Evolutionary conservation across 2,329 filamentous ascomycete genomes (phyloP).

Genomic region (Zymoseptoria brevis): DNA sequence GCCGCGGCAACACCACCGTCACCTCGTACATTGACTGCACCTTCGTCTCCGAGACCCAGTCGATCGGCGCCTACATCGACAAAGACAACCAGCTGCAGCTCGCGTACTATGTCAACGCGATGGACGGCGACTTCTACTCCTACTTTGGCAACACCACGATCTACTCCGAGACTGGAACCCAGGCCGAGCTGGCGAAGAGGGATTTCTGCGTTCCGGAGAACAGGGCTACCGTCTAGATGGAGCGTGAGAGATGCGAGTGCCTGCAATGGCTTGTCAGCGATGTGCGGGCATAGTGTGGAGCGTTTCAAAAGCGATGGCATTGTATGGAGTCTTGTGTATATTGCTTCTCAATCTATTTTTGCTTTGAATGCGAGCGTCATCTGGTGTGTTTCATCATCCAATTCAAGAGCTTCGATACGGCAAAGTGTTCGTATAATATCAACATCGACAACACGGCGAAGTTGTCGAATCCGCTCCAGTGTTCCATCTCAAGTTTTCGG

Average conservation of each 20-base stretch:
- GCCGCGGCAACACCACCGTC: conserved; percentile 8
- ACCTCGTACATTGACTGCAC: conserved; percentile 18
- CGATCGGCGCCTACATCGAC: conserved; percentile 15
- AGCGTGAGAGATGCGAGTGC: not conserved
- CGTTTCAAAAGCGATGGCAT: not conserved
- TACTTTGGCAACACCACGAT: conserved; percentile 18
- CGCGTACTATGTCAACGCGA: conserved; percentile 11
- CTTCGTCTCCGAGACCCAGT: conserved; percentile 8
- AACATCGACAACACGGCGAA: too few relatives aligned
- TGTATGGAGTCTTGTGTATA: not conserved
- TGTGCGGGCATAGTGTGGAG: not conserved
- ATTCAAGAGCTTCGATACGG: too few relatives aligned
- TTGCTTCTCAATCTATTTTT: not conserved
- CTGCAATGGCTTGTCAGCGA: not conserved
- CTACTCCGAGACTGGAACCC: conserved; percentile 15
- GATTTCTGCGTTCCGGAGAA: conserved; percentile 15
- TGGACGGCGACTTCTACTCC: conserved; percentile 4
- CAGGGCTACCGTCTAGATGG: conserved; percentile 3
- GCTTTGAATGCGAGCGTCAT: too few relatives aligned
- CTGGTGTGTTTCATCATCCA: too few relatives aligned
- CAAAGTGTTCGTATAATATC: too few relatives aligned
- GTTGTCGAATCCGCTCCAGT: too few relatives aligned
- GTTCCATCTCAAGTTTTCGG: too few relatives aligned
- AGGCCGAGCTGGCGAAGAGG: conserved; percentile 13
- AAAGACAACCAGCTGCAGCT: conserved; percentile 16